Conservation (phyloP, 2,329 filamentous ascomycete genomes). For the Cladosporium sp. region DNA sequence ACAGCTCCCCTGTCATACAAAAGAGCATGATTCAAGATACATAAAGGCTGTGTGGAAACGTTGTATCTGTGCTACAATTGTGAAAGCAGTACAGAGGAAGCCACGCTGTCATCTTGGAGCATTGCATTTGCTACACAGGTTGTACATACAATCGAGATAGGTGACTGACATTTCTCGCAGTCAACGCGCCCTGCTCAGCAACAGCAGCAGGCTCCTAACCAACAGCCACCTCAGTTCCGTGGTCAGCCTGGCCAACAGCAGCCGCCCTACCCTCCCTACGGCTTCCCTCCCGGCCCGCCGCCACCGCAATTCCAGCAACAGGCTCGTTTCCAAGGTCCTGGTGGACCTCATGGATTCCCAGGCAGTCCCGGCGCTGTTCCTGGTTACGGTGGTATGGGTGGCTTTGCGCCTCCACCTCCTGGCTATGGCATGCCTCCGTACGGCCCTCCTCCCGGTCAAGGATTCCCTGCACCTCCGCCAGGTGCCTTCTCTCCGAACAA, state of each 20-base stretch:
- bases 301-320: constrained; percentile 41
- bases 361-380: constrained; percentile 43
- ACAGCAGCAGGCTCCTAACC: constrained; percentile 28
- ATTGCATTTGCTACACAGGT: background rate
- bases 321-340: constrained; percentile 43
- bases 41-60: constrained; percentile 58
- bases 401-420: constrained; percentile 29
- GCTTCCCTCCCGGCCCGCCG: constrained; percentile 35
- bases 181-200: constrained; percentile 24
- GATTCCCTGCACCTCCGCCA: constrained; percentile 52
- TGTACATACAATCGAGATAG: background rate
- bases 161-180: constrained; percentile 17
- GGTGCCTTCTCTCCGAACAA: constrained; percentile 25
- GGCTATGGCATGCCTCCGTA: constrained; percentile 14
- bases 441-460: constrained; percentile 55
- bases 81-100: constrained; percentile 94
- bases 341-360: constrained; percentile 43
- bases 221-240: constrained; percentile 35
- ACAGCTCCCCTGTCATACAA: constrained; percentile 15
- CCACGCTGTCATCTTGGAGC: constrained; percentile 99
- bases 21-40: constrained; percentile 38
- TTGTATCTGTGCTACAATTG: constrained; percentile 68
- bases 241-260: constrained; percentile 31
- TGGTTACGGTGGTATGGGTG: constrained; percentile 24
- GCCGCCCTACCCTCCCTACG: constrained; percentile 39